Base-by-base conservation (phyloP, 169 alveolate genomes). In the Plasmodium reichenowi region DNA sequence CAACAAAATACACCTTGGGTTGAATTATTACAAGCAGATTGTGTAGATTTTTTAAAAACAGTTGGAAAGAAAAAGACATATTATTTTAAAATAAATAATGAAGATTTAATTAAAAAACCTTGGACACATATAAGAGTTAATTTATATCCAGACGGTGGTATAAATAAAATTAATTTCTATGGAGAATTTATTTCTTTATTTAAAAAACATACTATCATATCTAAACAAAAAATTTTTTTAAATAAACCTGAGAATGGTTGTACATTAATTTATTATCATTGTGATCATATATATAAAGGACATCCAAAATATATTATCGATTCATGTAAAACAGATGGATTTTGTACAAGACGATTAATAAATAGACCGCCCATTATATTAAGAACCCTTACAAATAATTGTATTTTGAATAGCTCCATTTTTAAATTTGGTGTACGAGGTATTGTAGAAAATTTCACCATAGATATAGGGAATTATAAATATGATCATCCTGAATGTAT, bases 181-280 rank as follows among this genome's bases (percentile, higher is more conserved):
- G 90, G 90, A 0, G 90, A 80, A 80, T 80, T 80, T 54, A 50
- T 80, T 24, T 67, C 90, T 29, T 48, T 80, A 80, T 80, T 80
- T 80, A 80, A 80, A 47, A 80, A 80, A 47, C 90, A 80, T 80
- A 80, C 90, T 22, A 80, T 62, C 70, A 20, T 68, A 62, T 80
- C 90, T 9, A 80, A 80, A 67, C 90, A 80, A 50, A 80, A 80
- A 67, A 62, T 80, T 15, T 80, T 80, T 60, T 47, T 80, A 80
- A 80, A 80, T 48, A 80, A 80, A 67, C 90, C 90, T 17, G 90
- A 80, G 67, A 80, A 80, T 80, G 90, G 90, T 15, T 80, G 90
- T 22, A 80, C 90, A 22, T 67, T 80, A 67, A 67, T 80, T 15
- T 80, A 80, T 47, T 62, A 80, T 48, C 70, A 80, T 15, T 80